phyloP scores from a whole-genome alignment of 441 rosid species.

The Pelargonium fulgidum region DNA sequence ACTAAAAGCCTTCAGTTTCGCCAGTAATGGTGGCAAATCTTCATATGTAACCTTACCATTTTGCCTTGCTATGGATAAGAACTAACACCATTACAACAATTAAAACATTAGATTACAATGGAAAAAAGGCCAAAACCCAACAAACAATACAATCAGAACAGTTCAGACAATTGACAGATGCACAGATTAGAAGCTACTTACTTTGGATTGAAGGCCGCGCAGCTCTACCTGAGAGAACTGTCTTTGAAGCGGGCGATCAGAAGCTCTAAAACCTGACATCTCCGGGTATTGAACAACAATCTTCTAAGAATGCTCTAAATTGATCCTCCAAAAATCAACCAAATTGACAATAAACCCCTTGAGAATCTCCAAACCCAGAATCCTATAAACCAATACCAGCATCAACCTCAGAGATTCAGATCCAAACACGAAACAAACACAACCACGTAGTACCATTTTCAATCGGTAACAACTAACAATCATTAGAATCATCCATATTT shows the following conservation, averaged over 20 bases:
- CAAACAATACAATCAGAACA: background rate
- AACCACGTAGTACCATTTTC: background rate
- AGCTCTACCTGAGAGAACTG: conserved; percentile 69
- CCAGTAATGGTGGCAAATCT: conserved; percentile 47
- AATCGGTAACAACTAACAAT: conserved; percentile 1
- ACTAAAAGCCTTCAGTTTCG: conserved; percentile 48
- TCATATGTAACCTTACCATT: conserved; percentile 36
- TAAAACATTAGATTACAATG: background rate
- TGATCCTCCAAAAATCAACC: conserved; percentile 16
- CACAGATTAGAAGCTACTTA: conserved; percentile 11
- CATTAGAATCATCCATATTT: background rate
- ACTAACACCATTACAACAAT: conserved; percentile 30
- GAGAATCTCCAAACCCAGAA: conserved; percentile 24
- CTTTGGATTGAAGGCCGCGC: conserved; percentile 54
- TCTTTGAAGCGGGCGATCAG: conserved; percentile 63
- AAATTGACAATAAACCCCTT: conserved; percentile 9
- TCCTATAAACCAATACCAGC: conserved; percentile 23
- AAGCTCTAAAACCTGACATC: conserved; percentile 60
- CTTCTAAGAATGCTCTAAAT: conserved; percentile 17
- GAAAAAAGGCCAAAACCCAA: background rate
- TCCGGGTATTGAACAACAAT: conserved; percentile 17
- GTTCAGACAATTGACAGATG: conserved; percentile 1
- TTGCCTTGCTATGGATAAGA: conserved; percentile 40
- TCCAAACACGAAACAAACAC: conserved; percentile 14
- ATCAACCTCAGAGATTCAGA: conserved; percentile 22